Evolutionary conservation across 2,329 filamentous ascomycete genomes (phyloP).

Genomic region (Didymella lethalis): DNA sequence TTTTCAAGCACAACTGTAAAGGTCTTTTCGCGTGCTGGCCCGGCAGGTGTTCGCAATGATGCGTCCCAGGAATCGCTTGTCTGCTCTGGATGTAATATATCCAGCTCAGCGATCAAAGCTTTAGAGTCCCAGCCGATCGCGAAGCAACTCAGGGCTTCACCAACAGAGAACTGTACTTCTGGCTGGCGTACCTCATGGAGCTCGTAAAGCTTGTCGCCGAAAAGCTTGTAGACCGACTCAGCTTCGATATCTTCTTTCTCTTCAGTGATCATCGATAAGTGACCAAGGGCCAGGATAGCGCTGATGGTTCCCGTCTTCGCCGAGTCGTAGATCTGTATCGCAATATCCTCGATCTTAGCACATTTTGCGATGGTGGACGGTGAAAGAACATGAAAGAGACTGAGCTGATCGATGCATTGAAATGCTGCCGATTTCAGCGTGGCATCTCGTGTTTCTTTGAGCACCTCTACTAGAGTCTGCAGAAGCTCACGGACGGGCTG

Average conservation of each 20-base stretch:
- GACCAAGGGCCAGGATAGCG: slow-evolving; percentile 81
- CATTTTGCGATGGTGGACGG: slow-evolving; percentile 49
- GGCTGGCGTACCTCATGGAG: slow-evolving; percentile 85
- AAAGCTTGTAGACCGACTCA: slow-evolving; percentile 55
- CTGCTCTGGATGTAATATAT: slow-evolving; percentile 68
- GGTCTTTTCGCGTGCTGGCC: slow-evolving; percentile 54
- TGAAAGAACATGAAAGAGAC: slow-evolving; percentile 64
- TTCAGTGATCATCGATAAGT: slow-evolving; percentile 71
- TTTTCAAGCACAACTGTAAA: slow-evolving; percentile 69
- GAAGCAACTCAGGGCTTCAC: slow-evolving; percentile 83
- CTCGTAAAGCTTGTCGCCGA: slow-evolving; percentile 74
- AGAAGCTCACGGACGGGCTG: slow-evolving; percentile 55
- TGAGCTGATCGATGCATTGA: slow-evolving; percentile 67
- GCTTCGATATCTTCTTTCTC: slow-evolving; percentile 49
- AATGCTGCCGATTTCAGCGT: slow-evolving; percentile 66
- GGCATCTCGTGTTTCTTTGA: slow-evolving; percentile 63
- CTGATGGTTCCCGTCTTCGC: slow-evolving; percentile 83
- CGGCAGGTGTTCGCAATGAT: slow-evolving; percentile 39
- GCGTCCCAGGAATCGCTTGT: slow-evolving; percentile 43
- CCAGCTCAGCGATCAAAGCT: slow-evolving; percentile 75
- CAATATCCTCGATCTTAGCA: slow-evolving; percentile 57
- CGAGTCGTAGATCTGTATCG: slow-evolving; percentile 69
- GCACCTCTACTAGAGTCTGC: slow-evolving; percentile 58
- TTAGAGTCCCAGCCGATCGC: slow-evolving; percentile 85
- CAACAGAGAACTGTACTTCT: slow-evolving; percentile 89